These are phyloP conservation scores for Cucurbita ficifolia DNA, from an alignment of 306 rosid species.

Conservation along the genomic window DNA sequence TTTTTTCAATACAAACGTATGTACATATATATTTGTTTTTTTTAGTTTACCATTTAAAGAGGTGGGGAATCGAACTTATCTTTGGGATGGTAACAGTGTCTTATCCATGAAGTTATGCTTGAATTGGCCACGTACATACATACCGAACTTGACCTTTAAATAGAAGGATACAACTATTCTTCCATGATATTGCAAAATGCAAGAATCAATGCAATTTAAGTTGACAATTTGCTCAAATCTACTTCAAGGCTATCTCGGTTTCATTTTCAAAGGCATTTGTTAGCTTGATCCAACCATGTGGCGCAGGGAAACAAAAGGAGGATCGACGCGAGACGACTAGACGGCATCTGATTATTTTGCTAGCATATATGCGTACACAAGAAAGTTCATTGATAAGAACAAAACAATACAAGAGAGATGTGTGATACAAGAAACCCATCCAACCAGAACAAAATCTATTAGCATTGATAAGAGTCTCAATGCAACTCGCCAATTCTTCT, in stretches of 20 bases:
- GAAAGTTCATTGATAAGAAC: neutral
- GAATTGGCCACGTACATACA: no score
- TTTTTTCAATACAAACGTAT: neutral
- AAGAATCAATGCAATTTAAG: neutral
- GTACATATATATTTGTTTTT: neutral
- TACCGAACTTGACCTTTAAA: neutral
- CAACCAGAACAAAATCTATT: no score
- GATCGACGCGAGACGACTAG: neutral
- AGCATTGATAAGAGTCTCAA: no score
- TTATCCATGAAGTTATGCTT: no score
- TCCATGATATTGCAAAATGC: neutral
- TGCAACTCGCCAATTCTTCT: no score
- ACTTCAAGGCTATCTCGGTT: neutral
- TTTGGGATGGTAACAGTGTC: no score
- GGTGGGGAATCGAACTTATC: no score
- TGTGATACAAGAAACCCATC: neutral
- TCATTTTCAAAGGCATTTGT: neutral
- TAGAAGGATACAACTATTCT: neutral
- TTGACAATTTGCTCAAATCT: neutral
- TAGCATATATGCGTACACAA: neutral
- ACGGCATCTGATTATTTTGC: neutral
- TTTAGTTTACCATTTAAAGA: no score
- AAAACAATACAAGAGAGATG: neutral
- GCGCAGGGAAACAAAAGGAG: neutral
- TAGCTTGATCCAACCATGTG: neutral